Percentiles rank a stretch among this genome's conserved stretches.
Evolutionary conservation across 352 stramenopile species (phyloP).

Genomic region (Blastocystis sp.): DNA sequence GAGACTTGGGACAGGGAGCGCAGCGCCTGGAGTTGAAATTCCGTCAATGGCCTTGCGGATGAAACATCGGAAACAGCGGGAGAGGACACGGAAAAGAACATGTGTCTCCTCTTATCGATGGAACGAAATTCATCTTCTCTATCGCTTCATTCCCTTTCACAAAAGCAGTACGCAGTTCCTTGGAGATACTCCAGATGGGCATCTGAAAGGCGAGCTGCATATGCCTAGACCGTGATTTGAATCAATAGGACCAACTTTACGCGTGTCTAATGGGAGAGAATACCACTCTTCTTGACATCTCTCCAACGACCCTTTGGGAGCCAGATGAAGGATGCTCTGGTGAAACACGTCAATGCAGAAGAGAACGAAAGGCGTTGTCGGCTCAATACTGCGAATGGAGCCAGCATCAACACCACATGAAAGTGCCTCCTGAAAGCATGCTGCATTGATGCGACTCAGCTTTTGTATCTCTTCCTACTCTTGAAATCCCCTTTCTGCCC

Average conservation of each 20-base stretch:
- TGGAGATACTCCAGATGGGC: not conserved
- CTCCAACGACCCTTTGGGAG: not conserved
- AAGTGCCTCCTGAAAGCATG: no score
- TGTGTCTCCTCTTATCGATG: no score
- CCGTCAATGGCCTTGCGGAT: no score
- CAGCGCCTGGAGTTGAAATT: not conserved
- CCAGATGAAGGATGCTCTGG: not conserved
- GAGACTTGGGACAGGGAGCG: not conserved
- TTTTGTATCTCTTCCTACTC: no score
- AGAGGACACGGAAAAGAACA: no score
- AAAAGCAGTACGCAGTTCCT: not conserved
- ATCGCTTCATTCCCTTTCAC: not conserved
- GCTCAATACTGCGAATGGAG: not conserved
- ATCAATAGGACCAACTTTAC: not conserved
- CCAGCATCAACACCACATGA: no score
- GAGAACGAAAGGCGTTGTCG: not conserved
- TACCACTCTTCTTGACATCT: not conserved
- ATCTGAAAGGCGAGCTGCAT: not conserved
- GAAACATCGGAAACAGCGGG: no score
- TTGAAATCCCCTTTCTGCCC: no score
- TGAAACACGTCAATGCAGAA: not conserved
- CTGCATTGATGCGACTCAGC: no score
- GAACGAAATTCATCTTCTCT: no score
- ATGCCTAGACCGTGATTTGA: not conserved
- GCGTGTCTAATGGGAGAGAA: not conserved